Percentiles rank a stretch among this genome's conserved stretches.
phyloP scores from a whole-genome alignment of 23 red algal genomes.

The Agarophyton chilense region DNA sequence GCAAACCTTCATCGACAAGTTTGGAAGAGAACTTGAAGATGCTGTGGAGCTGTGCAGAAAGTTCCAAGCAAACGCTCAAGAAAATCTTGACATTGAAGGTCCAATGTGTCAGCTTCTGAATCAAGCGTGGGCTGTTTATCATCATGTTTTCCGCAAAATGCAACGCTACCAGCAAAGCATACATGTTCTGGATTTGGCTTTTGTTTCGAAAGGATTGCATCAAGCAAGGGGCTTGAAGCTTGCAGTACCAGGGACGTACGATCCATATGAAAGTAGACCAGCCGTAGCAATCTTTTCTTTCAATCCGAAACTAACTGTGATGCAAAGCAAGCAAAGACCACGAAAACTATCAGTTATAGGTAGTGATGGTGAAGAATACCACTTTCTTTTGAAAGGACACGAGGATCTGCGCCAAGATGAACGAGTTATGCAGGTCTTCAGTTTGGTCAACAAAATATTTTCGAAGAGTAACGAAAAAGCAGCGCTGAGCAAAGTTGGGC shows the following conservation, averaged over 20 bases:
- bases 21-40: slow-evolving; percentile 84
- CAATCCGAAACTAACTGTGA: slow-evolving; percentile 72
- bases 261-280: slow-evolving; percentile 57
- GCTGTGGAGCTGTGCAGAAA: slow-evolving; percentile 82
- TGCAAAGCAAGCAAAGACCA: slow-evolving; percentile 96
- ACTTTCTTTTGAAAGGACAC: slow-evolving; percentile 98
- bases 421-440: slow-evolving; percentile 96
- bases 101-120: slow-evolving; percentile 73
- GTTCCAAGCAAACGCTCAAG: slow-evolving; percentile 51
- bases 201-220: slow-evolving; percentile 82
- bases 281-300: slow-evolving; percentile 82
- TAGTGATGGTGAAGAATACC: slow-evolving; percentile 88
- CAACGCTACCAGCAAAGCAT: slow-evolving; percentile 74
- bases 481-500: slow-evolving; percentile 34
- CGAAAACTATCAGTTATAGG: slow-evolving; percentile 91
- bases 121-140: slow-evolving; percentile 94
- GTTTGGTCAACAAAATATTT: slow-evolving; percentile 91
- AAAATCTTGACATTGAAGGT: slow-evolving; percentile 7
- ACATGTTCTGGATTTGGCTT: slow-evolving; percentile 69
- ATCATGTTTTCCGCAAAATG: slow-evolving; percentile 82
- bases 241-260: slow-evolving; percentile 91
- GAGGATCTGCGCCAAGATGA: slow-evolving; percentile 99
- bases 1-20: slow-evolving; percentile 80
- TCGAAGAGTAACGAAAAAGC: slow-evolving; percentile 47
- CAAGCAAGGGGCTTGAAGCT: slow-evolving; percentile 68